Evolutionary conservation across 805 yeast species (phyloP).

Genomic region (Candida qinlingensis): DNA sequence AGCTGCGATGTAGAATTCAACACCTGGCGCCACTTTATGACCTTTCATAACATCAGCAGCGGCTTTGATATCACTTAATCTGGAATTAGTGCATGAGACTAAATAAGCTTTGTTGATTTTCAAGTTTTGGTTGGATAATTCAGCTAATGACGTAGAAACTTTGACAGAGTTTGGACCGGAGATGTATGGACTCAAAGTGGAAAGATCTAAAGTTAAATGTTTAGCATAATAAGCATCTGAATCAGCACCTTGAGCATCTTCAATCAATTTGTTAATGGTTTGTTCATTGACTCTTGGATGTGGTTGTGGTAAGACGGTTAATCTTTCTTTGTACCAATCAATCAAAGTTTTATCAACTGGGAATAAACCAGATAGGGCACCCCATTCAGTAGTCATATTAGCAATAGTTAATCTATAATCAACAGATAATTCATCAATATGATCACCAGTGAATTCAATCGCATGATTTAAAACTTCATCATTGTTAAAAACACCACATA

Average conservation of each 20-base stretch:
- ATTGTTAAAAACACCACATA: conserved; percentile 89
- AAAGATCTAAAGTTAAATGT: conserved; percentile 73
- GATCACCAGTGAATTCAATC: conserved; percentile 87
- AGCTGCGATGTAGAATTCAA: conserved; percentile 95
- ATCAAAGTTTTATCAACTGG: conserved; percentile 85
- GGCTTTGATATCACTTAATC: conserved; percentile 86
- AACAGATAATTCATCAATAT: conserved; percentile 59
- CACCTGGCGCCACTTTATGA: conserved; percentile 79
- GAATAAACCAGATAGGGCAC: conserved; percentile 93
- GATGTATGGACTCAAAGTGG: conserved; percentile 77
- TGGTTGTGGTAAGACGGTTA: conserved; percentile 49
- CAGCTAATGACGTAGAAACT: conserved; percentile 72
- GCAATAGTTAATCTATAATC: conserved; percentile 91
- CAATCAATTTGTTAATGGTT: conserved; percentile 49
- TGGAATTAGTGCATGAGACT: conserved; percentile 96
- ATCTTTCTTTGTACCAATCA: conserved; percentile 70
- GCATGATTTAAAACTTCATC: conserved; percentile 94
- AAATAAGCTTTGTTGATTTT: conserved; percentile 89
- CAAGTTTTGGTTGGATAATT: conserved; percentile 66
- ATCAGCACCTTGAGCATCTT: conserved; percentile 49
- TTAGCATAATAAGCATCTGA: conserved; percentile 83
- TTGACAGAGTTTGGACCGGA: conserved; percentile 98
- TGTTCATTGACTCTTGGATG: conserved; percentile 78
- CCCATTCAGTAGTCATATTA: conserved; percentile 98
- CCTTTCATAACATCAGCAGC: conserved; percentile 86